Evolutionary conservation across 2,329 filamentous ascomycete genomes (phyloP).

Genomic region (Paraphaeosphaeria minitans): DNA sequence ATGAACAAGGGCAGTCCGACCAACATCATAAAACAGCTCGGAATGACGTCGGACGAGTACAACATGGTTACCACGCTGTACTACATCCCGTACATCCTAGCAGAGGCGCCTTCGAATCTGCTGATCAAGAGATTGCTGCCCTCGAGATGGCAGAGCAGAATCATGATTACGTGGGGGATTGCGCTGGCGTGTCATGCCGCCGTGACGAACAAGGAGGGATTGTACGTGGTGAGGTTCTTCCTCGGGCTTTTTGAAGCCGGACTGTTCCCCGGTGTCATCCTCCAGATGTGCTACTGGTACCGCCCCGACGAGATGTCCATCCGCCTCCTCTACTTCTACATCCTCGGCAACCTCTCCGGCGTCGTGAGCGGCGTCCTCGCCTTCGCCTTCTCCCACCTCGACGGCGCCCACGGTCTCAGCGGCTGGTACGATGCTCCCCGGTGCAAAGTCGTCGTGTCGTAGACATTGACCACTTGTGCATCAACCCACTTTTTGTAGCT

Average conservation of each 20-base stretch:
- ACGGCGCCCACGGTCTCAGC: constrained; percentile 55
- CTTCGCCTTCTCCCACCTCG: constrained; percentile 61
- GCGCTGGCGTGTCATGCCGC: constrained; percentile 40
- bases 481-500: too few species aligned
- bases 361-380: constrained; percentile 65
- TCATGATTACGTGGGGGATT: constrained; percentile 32
- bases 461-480: too few species aligned
- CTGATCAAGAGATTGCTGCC: constrained; percentile 46
- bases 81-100: constrained; percentile 39
- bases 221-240: constrained; percentile 52
- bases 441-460: too few species aligned
- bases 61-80: constrained; percentile 42
- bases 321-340: constrained; percentile 19
- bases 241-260: constrained; percentile 36
- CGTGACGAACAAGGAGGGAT: constrained; percentile 52
- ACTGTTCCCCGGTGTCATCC: constrained; percentile 43
- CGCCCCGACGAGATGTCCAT: constrained; percentile 51
- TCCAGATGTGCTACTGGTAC: constrained; percentile 65
- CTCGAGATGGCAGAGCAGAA: constrained; percentile 42
- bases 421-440: too few species aligned
- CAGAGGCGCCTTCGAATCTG: constrained; percentile 39
- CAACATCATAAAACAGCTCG: constrained; percentile 27
- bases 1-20: constrained; percentile 24
- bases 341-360: constrained; percentile 60
- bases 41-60: constrained; percentile 28